Base-by-base conservation (phyloP, 2,329 filamentous ascomycete species). In the Apiospora malaysiana region DNA sequence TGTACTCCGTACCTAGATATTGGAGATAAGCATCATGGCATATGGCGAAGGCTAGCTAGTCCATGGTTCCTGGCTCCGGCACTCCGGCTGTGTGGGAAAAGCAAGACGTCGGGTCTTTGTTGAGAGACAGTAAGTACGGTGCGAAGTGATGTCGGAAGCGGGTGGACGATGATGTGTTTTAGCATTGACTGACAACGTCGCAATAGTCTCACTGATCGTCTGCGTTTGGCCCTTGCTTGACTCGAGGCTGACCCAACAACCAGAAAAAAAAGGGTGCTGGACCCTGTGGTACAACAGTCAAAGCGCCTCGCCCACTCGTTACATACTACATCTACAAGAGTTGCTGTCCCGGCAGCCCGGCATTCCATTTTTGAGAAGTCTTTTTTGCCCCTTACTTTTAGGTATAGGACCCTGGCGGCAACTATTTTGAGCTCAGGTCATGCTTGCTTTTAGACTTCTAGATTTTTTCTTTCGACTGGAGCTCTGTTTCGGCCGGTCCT, bases 171-270 rank as follows among this genome's bases (percentile, higher is more conserved):
- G 7, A 63, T n/a, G 27, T 40, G 56, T 63, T 63, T 63, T 63
- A 63, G 56, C 56, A 63, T 63, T 63, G 56, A 40, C 56, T 21
- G 10, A 23, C 56, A 63, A 63, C 56, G 56, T 63, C 56, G 56
- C 21, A 63, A 40, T 40, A 63, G 56, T 63, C 56, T 63, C 56
- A 63, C 32, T 40, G 56, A 63, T 63, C 56, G 56, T 40, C 56
- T 21, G 18, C n/a, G 56, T 40, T 40, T 40, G 32, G 56, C 56
- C 51, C 56, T 63, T 63, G 32, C 56, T 63, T 63, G 56, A 63
- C 56, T 63, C 56, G 32, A 63, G 56, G 56, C 56, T 63, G 56
- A n/a, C 56, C 27, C n/a, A 63, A 40, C 56, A 63, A 63, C 56
- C 51, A 59, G 37, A 59, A n/a, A 59, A 59, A n/a, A 21, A 37